Evolutionary conservation across 2,329 filamentous ascomycete genomes (phyloP).

Genomic region (Aphanoascus verrucosus): DNA sequence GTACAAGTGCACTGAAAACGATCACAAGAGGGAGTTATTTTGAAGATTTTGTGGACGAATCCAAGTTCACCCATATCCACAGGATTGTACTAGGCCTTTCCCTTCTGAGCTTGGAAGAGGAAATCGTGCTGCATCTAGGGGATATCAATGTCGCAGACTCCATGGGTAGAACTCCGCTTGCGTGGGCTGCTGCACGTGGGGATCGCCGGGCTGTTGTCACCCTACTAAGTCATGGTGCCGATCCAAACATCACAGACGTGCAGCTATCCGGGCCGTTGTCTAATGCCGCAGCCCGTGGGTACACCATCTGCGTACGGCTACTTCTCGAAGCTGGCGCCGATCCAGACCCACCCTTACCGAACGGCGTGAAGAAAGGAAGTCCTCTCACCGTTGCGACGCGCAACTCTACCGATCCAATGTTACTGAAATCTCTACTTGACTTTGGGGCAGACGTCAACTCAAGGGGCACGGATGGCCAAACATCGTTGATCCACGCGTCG

Average conservation of each 20-base stretch:
- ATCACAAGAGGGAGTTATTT: conserved; percentile 13
- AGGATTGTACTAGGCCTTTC: conserved; percentile 21
- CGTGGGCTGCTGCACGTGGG: conserved; percentile 22
- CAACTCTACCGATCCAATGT: conserved; percentile 21
- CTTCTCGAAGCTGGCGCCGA: conserved; percentile 23
- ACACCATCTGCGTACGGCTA: conserved; percentile 20
- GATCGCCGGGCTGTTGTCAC: conserved; percentile 17
- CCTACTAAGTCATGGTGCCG: conserved; percentile 20
- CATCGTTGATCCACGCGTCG: conserved; percentile 25
- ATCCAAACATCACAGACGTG: conserved; percentile 22
- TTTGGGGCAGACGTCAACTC: conserved; percentile 25
- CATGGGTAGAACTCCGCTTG: conserved; percentile 21
- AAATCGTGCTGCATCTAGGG: conserved; percentile 15
- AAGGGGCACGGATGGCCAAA: conserved; percentile 24
- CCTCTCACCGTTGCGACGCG: conserved; percentile 26
- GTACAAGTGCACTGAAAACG: conserved; percentile 13
- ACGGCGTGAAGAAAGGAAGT: conserved; percentile 22
- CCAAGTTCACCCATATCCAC: conserved; percentile 20
- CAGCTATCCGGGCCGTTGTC: conserved; percentile 18
- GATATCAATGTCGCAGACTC: conserved; percentile 19
- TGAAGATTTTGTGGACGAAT: conserved; percentile 21
- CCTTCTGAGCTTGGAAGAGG: conserved; percentile 16
- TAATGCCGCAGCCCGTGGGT: conserved; percentile 18
- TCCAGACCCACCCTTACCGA: conserved; percentile 21
- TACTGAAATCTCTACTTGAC: conserved; percentile 25